Base-by-base conservation (phyloP, 345 rosid species). In the Trapa bicornis region DNA sequence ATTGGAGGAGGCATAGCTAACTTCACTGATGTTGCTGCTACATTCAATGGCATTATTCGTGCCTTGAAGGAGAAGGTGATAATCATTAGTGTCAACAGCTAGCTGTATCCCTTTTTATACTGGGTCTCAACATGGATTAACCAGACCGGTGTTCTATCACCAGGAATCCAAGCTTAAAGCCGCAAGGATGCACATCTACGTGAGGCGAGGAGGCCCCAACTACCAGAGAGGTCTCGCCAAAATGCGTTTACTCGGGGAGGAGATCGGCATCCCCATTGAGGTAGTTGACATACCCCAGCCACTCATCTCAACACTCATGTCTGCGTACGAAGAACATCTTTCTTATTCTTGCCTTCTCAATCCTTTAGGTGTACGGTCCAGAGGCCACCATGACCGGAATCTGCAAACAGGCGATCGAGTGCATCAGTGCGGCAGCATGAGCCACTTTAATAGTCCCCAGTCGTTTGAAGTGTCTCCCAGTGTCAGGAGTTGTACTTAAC, bases 1-100 rank as follows among this genome's bases (percentile, higher is more conserved):
- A 80, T 93, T 37, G 98, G 99, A 70, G 96, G 99, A 65, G 99
- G 97, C 74, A 91, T 91, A 41, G 99, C 99, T 36, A 93, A 93
- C 82, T 93, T 93, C 74, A 93, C 96, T 0, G 97, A 93, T 66
- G 97, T 88, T 64, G 99, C 97, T 68, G 92, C 99, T 70, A 91
- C 99, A 62, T 94, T 94, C 75, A 94, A 83, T 61, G 97, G 97
- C 76, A 91, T 93, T 54, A 93, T 93, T 75, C 86, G 89, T 15
- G 92, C 98, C 68, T 75, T 88, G 74, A 90, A 81, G 79, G 98
- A 93, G 77, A 94, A 94, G 95, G 99, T 87, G 15, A 72, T 68
- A 50, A 52, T 71, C 14, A n/a, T n/a, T 37, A 35, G 16, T 15
- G 38, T 37, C 9, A 22, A 22, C 29, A 22, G 29, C 29, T 22